phyloP scores from a whole-genome alignment of 1,284 basidiomycete species.

The Tilletiopsis washingtonensis region DNA sequence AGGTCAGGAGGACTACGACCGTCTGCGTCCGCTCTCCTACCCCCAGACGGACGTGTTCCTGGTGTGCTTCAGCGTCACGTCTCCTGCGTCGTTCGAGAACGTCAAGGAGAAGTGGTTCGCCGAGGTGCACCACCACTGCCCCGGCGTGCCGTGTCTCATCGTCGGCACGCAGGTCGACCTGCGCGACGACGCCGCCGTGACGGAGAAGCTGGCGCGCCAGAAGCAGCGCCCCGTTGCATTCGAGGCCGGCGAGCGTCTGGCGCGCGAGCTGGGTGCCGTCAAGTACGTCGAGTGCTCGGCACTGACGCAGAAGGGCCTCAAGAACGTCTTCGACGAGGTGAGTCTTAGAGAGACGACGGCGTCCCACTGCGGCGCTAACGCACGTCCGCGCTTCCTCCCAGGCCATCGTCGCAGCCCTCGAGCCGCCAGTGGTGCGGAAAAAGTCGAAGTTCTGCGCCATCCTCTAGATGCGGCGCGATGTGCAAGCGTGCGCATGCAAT shows the following conservation, averaged over 20 bases:
- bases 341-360: neutral
- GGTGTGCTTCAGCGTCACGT: constrained; percentile 98
- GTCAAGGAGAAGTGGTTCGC: constrained; percentile 99
- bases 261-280: constrained; percentile 89
- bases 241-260: constrained; percentile 86
- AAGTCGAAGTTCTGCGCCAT: constrained; percentile 73
- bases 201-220: constrained; percentile 89
- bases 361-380: neutral
- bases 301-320: constrained; percentile 94
- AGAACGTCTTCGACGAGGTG: constrained; percentile 97
- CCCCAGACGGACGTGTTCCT: constrained; percentile 99
- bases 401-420: constrained; percentile 97
- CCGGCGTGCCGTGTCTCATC: constrained; percentile 97
- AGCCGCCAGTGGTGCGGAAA: constrained; percentile 82
- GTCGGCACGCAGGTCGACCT: constrained; percentile 98
- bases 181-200: constrained; percentile 82
- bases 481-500: too few species aligned
- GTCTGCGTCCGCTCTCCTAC: constrained; percentile 95
- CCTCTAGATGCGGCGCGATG: too few species aligned
- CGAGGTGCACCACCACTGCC: constrained; percentile 98
- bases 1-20: constrained; percentile 99
- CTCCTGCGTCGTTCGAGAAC: constrained; percentile 98
- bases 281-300: constrained; percentile 99
- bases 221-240: constrained; percentile 85
- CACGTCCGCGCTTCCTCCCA: constrained; percentile 45